phyloP scores from a whole-genome alignment of 2,329 filamentous ascomycete genomes.

The Colletotrichum shisoi region DNA sequence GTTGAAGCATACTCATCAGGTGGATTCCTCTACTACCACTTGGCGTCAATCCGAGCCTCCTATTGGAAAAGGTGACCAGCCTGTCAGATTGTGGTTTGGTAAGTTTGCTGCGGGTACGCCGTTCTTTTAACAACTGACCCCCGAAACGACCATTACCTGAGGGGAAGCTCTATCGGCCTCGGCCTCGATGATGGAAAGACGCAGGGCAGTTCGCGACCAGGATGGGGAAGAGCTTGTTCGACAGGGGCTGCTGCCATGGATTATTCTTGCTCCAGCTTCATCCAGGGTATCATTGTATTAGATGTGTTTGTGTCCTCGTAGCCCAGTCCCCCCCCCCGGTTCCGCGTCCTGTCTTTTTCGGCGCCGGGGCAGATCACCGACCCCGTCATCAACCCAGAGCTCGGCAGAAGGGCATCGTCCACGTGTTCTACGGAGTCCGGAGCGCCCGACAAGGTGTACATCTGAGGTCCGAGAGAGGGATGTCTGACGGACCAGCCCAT shows the following conservation, averaged over 20 bases:
- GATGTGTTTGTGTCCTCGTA: not conserved
- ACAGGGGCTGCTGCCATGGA: not conserved
- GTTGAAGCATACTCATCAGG: not conserved
- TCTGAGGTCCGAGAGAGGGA: too few relatives aligned
- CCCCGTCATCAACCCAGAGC: not conserved
- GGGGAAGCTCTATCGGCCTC: not conserved
- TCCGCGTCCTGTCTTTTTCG: not conserved
- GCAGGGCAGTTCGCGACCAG: not conserved
- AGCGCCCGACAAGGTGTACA: not conserved
- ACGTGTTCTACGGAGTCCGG: not conserved
- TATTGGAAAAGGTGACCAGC: not conserved
- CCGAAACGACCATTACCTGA: too few relatives aligned
- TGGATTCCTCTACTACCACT: too few relatives aligned
- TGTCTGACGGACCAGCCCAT: too few relatives aligned
- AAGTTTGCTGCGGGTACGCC: not conserved
- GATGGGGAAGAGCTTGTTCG: not conserved
- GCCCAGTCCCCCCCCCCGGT: not conserved
- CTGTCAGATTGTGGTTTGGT: not conserved
- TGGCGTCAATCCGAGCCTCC: too few relatives aligned
- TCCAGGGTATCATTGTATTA: constrained; percentile 1
- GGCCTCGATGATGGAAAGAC: not conserved
- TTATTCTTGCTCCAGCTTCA: not conserved
- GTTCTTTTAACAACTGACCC: not conserved
- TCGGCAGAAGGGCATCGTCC: not conserved
- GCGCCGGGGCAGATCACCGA: not conserved